Conservation (phyloP, 768 basidiomycete species). For the Auricularia cornea region DNA sequence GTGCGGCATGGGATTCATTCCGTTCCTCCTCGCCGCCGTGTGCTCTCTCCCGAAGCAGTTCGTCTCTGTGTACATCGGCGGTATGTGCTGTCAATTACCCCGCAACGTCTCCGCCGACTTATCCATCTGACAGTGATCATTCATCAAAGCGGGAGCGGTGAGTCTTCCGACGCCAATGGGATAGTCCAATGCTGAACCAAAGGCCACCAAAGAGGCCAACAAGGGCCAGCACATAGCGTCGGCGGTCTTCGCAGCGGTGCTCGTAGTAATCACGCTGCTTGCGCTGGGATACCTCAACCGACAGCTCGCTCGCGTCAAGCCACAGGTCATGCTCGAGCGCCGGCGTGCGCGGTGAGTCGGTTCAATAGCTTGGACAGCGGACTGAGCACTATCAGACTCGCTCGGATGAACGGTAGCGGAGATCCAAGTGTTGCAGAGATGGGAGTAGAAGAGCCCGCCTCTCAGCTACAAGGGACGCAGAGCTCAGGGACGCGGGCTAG, state of each 20-base stretch:
- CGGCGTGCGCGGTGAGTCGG: background rate
- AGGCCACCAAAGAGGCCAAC: no score
- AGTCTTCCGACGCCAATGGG: background rate
- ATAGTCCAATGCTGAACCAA: slow-evolving; percentile 7
- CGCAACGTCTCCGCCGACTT: background rate
- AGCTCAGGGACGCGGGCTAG: no score
- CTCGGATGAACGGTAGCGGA: no score
- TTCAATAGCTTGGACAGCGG: no score
- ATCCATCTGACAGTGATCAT: background rate
- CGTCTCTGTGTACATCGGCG: slow-evolving; percentile 26
- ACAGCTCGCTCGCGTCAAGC: slow-evolving; percentile 43
- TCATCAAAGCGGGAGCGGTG: no score
- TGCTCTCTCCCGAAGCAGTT: slow-evolving; percentile 31
- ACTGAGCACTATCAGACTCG: no score
- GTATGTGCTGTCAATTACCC: background rate
- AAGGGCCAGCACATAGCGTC: slow-evolving; percentile 56
- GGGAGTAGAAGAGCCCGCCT: no score
- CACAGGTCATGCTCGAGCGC: slow-evolving; percentile 15
- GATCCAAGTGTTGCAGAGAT: no score
- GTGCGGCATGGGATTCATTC: slow-evolving; percentile 25
- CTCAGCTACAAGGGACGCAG: no score
- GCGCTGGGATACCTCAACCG: slow-evolving; percentile 81
- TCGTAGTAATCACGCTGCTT: slow-evolving; percentile 60
- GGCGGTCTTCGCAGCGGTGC: slow-evolving; percentile 56
- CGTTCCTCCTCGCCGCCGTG: slow-evolving; percentile 27